Percentiles rank a stretch among this genome's conserved stretches.
phyloP scores from a whole-genome alignment of 441 rosid genomes.

The Populus hybrid region DNA sequence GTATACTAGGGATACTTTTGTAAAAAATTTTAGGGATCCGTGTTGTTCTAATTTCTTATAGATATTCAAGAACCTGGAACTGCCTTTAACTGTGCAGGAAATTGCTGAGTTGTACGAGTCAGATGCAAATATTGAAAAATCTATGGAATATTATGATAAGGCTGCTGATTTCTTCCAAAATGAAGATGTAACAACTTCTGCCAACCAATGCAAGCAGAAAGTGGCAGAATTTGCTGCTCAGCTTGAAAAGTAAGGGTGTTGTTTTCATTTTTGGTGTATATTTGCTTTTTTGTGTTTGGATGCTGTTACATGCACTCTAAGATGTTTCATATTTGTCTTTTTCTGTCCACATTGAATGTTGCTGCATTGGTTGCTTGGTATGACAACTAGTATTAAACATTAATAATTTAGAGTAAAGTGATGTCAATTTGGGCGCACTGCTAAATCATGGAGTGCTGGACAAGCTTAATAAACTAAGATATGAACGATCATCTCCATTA shows the following conservation, averaged over 20 bases:
- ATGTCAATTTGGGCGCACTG: not conserved
- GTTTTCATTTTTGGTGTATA: not conserved
- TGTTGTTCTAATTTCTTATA: not conserved
- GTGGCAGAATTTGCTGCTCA: slow-evolving; percentile 92
- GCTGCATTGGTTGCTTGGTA: not conserved
- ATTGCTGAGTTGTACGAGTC: slow-evolving; percentile 83
- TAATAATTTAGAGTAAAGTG: not conserved
- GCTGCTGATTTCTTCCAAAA: slow-evolving; percentile 92
- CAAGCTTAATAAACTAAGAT: not conserved
- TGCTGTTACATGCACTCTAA: slow-evolving; percentile 5
- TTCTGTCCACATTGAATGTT: not conserved
- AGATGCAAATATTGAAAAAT: slow-evolving; percentile 68
- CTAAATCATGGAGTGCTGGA: not conserved
- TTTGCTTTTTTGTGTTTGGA: not conserved
- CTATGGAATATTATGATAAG: slow-evolving; percentile 73
- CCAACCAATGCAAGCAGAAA: slow-evolving; percentile 97
- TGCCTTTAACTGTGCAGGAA: slow-evolving; percentile 50
- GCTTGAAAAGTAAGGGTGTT: slow-evolving; percentile 64
- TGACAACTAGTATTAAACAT: not conserved
- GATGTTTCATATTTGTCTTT: not conserved
- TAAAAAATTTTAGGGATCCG: not conserved
- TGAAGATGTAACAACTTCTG: slow-evolving; percentile 89
- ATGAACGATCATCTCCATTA: not conserved
- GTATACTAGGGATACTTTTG: not conserved
- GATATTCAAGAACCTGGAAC: not conserved